Evolutionary conservation across 352 stramenopile species (phyloP), one percentile per base, ranked within the genome.

Genomic region (Thraustochytrium sp.): DNA sequence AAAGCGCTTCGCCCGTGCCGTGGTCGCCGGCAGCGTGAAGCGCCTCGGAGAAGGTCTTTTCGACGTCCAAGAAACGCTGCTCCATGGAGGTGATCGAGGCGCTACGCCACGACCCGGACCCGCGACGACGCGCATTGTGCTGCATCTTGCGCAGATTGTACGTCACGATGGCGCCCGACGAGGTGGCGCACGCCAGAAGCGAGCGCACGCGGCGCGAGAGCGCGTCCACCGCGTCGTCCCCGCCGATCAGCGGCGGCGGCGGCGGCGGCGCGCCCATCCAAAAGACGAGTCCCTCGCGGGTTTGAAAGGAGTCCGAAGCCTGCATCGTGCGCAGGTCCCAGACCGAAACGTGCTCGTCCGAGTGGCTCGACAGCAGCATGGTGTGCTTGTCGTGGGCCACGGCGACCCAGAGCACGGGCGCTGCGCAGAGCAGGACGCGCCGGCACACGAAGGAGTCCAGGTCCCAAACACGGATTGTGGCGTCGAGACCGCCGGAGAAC

Each of bases 381-480:
- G 68, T 29, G n/a, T 34, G 23, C 3, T 26, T 0, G 31, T 46
- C 31, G 23, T 29, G 37, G 9, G 46, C 77, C 29, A 85, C 53
- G 9, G 44, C 40, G 13, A 85, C n/a, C 26, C 21, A 49, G 9
- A 85, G 38, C n/a, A 85, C 77, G 13, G 68, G 44, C 44, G n/a
- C 46, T 29, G 36, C 31, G 31, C 68, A 80, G 26, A 68, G 46
- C 5, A 85, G 49, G 1, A 78, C 51, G 21, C 77, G 40, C 2
- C 77, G 62, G 62, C 77, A 85, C 18, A 38, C 65, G 42, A 44
- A 72, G 9, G 59, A 68, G 26, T 82, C 68, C 16, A 85, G 29
- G 42, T 85, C 77, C 77, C 77, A 85, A 26, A 85, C 77, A 16
- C 73, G 65, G 36, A 85, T 73, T 3, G 77, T 85, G 26, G 29